Percentiles rank a stretch among this genome's conserved stretches.
These are phyloP conservation scores for Sugiyamaella grinbergsii DNA, from an alignment of 1,139 yeast species.

Conservation along the genomic window DNA sequence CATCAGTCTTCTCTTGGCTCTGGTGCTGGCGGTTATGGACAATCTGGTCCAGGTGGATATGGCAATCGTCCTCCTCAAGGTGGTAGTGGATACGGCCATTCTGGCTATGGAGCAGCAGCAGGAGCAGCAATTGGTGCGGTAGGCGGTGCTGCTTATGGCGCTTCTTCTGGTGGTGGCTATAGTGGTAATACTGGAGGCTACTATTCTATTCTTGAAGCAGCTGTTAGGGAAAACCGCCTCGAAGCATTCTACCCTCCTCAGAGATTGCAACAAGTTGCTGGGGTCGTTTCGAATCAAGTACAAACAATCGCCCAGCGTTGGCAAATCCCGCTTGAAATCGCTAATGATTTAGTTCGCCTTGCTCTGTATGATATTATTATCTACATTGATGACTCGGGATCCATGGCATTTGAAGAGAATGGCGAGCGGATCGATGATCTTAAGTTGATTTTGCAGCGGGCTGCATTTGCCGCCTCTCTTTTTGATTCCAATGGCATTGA, in stretches of 20 bases:
- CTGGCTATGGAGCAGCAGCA: too few species aligned
- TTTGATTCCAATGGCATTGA: constrained; percentile 43
- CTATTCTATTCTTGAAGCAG: constrained; percentile 32
- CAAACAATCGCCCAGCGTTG: constrained; percentile 34
- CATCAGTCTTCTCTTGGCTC: constrained; percentile 2
- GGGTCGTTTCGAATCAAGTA: constrained; percentile 34
- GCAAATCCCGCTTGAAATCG: constrained; percentile 40
- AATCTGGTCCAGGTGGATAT: too few species aligned
- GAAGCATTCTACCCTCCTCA: constrained; percentile 41
- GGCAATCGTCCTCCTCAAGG: too few species aligned
- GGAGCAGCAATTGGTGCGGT: too few species aligned
- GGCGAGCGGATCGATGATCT: constrained; percentile 44
- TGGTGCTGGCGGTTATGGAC: too few species aligned
- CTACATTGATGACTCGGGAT: constrained; percentile 43
- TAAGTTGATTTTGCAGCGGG: constrained; percentile 39
- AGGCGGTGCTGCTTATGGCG: too few species aligned
- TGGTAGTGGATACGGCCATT: too few species aligned
- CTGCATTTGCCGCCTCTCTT: constrained; percentile 40
- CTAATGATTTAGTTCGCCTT: constrained; percentile 39
- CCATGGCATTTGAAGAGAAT: constrained; percentile 43
- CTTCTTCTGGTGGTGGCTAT: too few species aligned
- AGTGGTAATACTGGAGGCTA: too few species aligned
- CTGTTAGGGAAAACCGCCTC: constrained; percentile 39
- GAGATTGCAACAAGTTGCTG: constrained; percentile 38
- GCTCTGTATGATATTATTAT: constrained; percentile 42